Conservation (phyloP, 2,329 filamentous ascomycete genomes). For the Aplosporella prunicola region DNA sequence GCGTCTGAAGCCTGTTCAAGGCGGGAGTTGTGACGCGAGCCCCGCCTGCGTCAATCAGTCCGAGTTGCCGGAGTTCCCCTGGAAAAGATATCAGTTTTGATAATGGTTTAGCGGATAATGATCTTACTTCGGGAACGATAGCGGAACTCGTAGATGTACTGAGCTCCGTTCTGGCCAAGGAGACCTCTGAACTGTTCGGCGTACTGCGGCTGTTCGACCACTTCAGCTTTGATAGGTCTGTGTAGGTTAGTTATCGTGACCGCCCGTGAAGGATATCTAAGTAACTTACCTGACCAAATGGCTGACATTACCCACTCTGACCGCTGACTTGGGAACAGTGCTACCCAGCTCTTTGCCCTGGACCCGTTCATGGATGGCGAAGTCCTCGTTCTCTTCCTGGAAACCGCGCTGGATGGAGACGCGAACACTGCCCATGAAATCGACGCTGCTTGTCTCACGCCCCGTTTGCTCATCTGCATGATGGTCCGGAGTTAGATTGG, state of each 20-base stretch:
- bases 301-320: background rate
- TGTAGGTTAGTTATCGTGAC: background rate
- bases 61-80: constrained; percentile 2
- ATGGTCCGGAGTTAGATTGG: background rate
- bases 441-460: background rate
- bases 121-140: constrained; percentile 4
- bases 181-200: constrained; percentile 2
- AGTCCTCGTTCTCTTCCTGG: background rate
- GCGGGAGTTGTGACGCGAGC: background rate
- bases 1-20: background rate
- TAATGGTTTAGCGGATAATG: background rate
- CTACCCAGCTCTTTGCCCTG: background rate
- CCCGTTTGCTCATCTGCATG: background rate
- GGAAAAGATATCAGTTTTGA: background rate
- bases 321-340: background rate
- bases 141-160: background rate
- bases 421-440: background rate
- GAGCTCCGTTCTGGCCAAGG: background rate
- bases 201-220: background rate
- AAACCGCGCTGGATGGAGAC: constrained; percentile 7
- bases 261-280: background rate
- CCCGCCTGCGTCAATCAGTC: constrained; percentile 1
- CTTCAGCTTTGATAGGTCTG: background rate
- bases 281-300: constrained; percentile 4
- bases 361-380: background rate